phyloP scores from a whole-genome alignment of 176 grass and related monocot genomes.

The Miscanthus lutarioriparius region DNA sequence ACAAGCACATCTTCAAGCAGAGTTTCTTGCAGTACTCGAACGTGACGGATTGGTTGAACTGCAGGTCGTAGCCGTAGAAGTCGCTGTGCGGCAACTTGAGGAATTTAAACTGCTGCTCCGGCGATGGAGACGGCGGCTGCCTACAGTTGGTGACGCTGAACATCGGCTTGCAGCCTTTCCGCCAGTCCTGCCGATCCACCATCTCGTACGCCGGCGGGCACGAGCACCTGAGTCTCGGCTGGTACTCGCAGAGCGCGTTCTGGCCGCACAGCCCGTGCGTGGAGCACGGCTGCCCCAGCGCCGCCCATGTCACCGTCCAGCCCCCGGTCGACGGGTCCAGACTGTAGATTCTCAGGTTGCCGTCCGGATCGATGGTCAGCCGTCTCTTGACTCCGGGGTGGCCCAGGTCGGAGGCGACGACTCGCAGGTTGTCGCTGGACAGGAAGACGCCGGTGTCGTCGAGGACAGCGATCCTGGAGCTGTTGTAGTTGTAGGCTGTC shows the following conservation, averaged over 20 bases:
- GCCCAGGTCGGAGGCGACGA: slow-evolving; percentile 35
- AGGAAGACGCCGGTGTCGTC: slow-evolving; percentile 40
- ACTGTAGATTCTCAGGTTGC: slow-evolving; percentile 60
- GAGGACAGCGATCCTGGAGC: slow-evolving; percentile 35
- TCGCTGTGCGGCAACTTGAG: slow-evolving; percentile 13
- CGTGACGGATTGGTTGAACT: not conserved
- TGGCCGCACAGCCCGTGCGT: slow-evolving; percentile 61
- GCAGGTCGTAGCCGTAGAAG: slow-evolving; percentile 59
- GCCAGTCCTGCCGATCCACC: slow-evolving; percentile 42
- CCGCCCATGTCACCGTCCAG: slow-evolving; percentile 51
- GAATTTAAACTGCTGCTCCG: slow-evolving; percentile 30
- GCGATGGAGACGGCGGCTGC: not conserved
- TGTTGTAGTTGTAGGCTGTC: slow-evolving; percentile 52
- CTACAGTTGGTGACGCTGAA: slow-evolving; percentile 29
- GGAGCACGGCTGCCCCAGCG: slow-evolving; percentile 20
- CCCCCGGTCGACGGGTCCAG: slow-evolving; percentile 33
- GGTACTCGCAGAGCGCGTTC: slow-evolving; percentile 52
- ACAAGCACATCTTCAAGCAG: slow-evolving; percentile 38
- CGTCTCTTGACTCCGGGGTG: slow-evolving; percentile 31
- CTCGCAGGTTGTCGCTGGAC: slow-evolving; percentile 41
- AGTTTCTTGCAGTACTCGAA: slow-evolving; percentile 35
- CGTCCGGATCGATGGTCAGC: slow-evolving; percentile 54
- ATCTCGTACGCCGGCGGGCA: slow-evolving; percentile 49
- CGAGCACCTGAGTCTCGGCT: slow-evolving; percentile 29
- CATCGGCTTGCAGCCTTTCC: slow-evolving; percentile 43